Evolutionary conservation across 129 eudicot genomes (phyloP).

Genomic region (Cynara cardunculus): DNA sequence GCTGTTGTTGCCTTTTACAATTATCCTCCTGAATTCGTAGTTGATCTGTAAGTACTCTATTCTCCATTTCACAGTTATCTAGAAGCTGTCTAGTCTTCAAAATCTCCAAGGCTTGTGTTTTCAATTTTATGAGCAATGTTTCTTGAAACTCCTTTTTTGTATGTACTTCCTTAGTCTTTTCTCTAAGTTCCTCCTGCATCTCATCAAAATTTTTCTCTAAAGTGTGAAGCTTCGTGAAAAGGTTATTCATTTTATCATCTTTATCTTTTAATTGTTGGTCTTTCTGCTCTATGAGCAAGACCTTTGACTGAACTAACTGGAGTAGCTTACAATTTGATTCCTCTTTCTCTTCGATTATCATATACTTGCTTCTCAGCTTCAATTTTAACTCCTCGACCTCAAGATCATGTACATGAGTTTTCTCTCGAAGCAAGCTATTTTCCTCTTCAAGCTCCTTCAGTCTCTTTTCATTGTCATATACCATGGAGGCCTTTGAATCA

Average conservation of each 20-base stretch:
- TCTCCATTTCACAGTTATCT: conserved; percentile 44
- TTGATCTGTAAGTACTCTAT: conserved; percentile 36
- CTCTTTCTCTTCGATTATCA: conserved; percentile 53
- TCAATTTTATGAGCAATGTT: conserved; percentile 40
- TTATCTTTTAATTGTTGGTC: conserved; percentile 41
- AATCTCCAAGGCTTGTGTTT: conserved; percentile 40
- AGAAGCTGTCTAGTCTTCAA: conserved; percentile 39
- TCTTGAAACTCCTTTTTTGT: conserved; percentile 42
- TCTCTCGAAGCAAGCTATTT: conserved; percentile 23
- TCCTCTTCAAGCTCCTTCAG: conserved; percentile 50
- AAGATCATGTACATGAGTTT: conserved; percentile 26
- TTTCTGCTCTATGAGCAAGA: conserved; percentile 32
- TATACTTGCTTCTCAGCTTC: conserved; percentile 34
- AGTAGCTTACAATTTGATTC: conserved; percentile 45
- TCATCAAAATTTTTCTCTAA: conserved; percentile 35
- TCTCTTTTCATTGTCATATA: conserved; percentile 35
- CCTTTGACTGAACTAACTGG: conserved; percentile 46
- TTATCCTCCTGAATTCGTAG: conserved; percentile 35
- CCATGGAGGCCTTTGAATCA: conserved; percentile 35
- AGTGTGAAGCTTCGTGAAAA: conserved; percentile 35
- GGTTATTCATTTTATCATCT: conserved; percentile 40
- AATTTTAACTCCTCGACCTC: conserved; percentile 33
- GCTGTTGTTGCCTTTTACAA: conserved; percentile 37
- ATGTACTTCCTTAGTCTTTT: conserved; percentile 39
- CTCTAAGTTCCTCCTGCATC: conserved; percentile 34